Conservation (phyloP, 192 early-diverging fungal species). For the Linnemannia zychae region DNA sequence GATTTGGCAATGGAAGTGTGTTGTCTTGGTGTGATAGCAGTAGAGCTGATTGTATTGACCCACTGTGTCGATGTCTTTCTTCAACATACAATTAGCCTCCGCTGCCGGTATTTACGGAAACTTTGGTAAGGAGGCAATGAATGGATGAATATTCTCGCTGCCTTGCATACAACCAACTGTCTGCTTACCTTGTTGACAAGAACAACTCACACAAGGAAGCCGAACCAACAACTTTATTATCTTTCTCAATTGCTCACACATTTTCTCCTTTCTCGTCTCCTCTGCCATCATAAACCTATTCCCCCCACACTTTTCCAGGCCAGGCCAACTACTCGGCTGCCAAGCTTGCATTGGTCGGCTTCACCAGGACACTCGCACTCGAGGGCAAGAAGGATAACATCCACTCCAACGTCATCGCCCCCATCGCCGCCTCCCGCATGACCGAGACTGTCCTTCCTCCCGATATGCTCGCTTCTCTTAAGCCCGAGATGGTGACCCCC, state of each 20-base stretch:
- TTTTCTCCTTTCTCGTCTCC: background rate
- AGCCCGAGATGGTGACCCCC: constrained; percentile 97
- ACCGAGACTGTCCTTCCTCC: constrained; percentile 97
- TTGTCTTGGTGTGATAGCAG: background rate
- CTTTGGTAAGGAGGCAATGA: constrained; percentile 65
- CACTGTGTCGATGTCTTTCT: background rate
- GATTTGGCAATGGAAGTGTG: background rate
- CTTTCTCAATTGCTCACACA: background rate
- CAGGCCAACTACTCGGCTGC: constrained; percentile 91
- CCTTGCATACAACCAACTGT: background rate
- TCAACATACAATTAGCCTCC: constrained; percentile 60
- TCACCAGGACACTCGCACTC: constrained; percentile 92
- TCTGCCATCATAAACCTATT: background rate
- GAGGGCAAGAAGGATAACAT: constrained; percentile 95
- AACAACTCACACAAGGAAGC: constrained; percentile 32
- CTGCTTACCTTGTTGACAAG: background rate
- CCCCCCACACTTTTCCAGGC: background rate
- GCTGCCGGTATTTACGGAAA: constrained; percentile 96
- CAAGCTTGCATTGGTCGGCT: constrained; percentile 92
- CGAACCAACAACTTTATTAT: constrained; percentile 39
- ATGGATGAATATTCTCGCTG: background rate
- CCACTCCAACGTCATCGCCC: constrained; percentile 94
- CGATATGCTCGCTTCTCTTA: constrained; percentile 94
- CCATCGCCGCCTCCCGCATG: constrained; percentile 97
- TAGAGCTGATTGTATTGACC: background rate